These are phyloP conservation scores for Xylariaceae sp. DNA, from an alignment of 2,329 filamentous ascomycete species.

Conservation along the genomic window DNA sequence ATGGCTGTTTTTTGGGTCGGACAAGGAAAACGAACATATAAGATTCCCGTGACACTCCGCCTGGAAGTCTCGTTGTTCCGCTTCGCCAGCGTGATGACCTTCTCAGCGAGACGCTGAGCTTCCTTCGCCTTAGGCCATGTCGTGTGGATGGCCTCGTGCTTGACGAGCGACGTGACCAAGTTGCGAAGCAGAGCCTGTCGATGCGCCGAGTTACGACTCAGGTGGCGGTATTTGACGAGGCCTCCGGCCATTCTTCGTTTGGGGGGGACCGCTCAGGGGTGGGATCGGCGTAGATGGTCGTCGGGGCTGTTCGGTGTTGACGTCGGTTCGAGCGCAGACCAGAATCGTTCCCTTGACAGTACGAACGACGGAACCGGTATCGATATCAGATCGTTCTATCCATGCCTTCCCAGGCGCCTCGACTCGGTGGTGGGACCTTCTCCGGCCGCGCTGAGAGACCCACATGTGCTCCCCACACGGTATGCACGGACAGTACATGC, in stretches of 20 bases:
- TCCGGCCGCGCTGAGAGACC: neutral
- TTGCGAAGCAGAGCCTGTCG: constrained; percentile 91
- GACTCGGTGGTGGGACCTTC: neutral
- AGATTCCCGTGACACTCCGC: constrained; percentile 69
- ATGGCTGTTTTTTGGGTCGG: neutral
- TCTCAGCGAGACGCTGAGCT: constrained; percentile 87
- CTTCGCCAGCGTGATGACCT: constrained; percentile 90
- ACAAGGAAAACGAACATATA: constrained; percentile 64
- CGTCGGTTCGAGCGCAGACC: neutral
- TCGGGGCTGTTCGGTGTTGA: neutral
- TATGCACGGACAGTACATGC: neutral
- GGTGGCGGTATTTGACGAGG: constrained; percentile 78
- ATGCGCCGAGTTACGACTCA: constrained; percentile 80
- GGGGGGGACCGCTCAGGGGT: neutral
- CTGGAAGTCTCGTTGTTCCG: constrained; percentile 79
- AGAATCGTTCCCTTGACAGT: neutral
- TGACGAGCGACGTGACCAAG: constrained; percentile 88
- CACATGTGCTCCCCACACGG: neutral
- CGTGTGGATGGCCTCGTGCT: constrained; percentile 88
- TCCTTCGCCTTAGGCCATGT: constrained; percentile 98
- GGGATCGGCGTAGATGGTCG: neutral
- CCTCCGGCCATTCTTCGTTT: constrained; percentile 69
- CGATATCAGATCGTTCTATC: too few relatives aligned
- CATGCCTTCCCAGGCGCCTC: too few relatives aligned
- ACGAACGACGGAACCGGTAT: too few relatives aligned